These are phyloP conservation scores for Hanseniaspora uvarum DNA, from an alignment of 1,139 yeast species.

Conservation along the genomic window DNA sequence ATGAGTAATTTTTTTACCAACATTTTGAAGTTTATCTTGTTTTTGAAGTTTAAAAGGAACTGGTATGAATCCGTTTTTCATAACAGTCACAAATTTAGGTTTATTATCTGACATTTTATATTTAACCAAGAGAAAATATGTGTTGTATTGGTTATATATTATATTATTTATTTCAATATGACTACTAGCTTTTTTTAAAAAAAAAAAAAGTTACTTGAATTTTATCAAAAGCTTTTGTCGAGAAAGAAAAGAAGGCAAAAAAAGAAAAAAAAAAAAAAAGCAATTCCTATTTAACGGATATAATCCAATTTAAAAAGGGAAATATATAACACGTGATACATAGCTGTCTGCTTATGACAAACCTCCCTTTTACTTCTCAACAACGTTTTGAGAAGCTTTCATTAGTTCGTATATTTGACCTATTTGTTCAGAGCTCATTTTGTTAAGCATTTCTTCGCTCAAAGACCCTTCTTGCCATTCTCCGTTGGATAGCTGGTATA, in stretches of 20 bases:
- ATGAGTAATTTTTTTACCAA: conserved; percentile 29
- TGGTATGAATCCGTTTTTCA: conserved; percentile 35
- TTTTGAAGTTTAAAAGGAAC: conserved; percentile 31
- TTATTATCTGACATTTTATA: background rate
- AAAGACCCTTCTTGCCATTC: conserved; percentile 66
- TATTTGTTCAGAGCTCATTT: conserved; percentile 85
- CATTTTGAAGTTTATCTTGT: conserved; percentile 21
- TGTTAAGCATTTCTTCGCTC: conserved; percentile 55
- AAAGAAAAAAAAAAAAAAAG: background rate
- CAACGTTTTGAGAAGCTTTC: conserved; percentile 45
- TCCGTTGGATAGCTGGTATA: conserved; percentile 60
- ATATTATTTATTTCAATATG: background rate
- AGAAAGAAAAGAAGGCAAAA: background rate
- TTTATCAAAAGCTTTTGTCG: background rate
- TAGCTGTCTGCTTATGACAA: too few relatives aligned
- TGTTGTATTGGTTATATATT: background rate
- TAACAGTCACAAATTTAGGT: conserved; percentile 17
- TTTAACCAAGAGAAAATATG: background rate
- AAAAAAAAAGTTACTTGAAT: background rate
- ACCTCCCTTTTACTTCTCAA: background rate
- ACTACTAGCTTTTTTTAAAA: background rate
- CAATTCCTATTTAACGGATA: background rate
- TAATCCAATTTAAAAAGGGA: background rate
- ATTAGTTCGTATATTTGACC: conserved; percentile 68
- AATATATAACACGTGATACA: background rate